Percentiles rank a stretch among this genome's conserved stretches.
phyloP scores from a whole-genome alignment of 148 eudicot genomes.

The Vaccinium vitisidaea region DNA sequence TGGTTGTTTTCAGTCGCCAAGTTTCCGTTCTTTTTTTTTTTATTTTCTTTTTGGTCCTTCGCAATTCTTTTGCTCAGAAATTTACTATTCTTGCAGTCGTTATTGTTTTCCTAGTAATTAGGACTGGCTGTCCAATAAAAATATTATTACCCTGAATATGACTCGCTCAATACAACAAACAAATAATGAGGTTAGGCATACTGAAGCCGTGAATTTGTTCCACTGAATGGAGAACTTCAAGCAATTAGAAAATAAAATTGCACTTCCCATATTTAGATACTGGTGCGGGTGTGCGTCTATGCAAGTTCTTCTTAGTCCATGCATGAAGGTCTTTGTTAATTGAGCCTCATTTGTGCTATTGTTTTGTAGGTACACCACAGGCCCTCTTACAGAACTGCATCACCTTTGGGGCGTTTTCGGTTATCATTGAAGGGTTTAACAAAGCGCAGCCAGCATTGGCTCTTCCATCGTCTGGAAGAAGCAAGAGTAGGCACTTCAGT shows the following conservation, averaged over 20 bases:
- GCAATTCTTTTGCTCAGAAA: not conserved
- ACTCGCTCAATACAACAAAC: not conserved
- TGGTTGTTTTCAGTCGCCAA: not conserved
- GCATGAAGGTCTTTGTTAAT: not conserved
- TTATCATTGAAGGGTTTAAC: slow-evolving; percentile 73
- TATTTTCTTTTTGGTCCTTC: not conserved
- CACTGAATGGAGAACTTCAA: not conserved
- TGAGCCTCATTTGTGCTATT: not conserved
- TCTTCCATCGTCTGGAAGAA: slow-evolving; percentile 30
- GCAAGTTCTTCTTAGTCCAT: not conserved
- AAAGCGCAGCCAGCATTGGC: slow-evolving; percentile 82
- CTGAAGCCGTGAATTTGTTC: not conserved
- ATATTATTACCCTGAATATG: not conserved
- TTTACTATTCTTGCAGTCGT: not conserved
- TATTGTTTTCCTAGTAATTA: not conserved
- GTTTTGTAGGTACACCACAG: slow-evolving; percentile 70
- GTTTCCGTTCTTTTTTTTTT: not conserved
- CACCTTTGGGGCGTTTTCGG: slow-evolving; percentile 83
- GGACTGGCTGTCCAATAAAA: not conserved
- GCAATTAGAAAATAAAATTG: not conserved
- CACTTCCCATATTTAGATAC: not conserved
- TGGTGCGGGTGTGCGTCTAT: not conserved
- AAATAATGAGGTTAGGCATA: not conserved
- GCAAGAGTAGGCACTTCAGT: slow-evolving; percentile 22
- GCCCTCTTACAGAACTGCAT: slow-evolving; percentile 77